These are phyloP conservation scores for Emergomyces africanus DNA, from an alignment of 2,329 filamentous ascomycete species.

Conservation along the genomic window DNA sequence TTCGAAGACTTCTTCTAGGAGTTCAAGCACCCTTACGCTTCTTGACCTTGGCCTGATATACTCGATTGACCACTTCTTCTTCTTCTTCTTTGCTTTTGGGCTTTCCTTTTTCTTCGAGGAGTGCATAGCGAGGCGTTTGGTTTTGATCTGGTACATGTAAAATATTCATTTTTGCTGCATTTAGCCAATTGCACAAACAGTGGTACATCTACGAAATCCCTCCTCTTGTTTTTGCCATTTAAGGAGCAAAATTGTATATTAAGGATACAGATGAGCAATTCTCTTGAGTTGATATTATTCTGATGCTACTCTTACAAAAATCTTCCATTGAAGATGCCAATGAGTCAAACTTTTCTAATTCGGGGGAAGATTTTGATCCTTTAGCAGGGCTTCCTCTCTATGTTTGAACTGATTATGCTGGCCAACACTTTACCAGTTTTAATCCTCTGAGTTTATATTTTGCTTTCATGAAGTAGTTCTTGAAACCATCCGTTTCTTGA, in stretches of 20 bases:
- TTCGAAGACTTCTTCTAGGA: neutral
- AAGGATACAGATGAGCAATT: neutral
- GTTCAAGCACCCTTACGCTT: neutral
- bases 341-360: neutral
- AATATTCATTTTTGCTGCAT: neutral
- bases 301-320: neutral
- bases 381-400: neutral
- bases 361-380: neutral
- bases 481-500: neutral
- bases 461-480: neutral
- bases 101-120: neutral
- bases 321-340: neutral
- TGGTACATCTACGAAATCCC: neutral
- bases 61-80: neutral
- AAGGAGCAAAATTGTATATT: neutral
- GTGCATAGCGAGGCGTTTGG: constrained; percentile 2
- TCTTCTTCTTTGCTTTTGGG: neutral
- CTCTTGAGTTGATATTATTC: neutral
- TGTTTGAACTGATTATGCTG: neutral
- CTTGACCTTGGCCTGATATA: neutral
- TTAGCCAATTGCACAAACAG: neutral
- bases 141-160: neutral
- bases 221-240: neutral
- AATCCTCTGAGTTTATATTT: neutral
- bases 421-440: neutral